Base-by-base conservation (phyloP, 768 basidiomycete genomes). In the Phlebiopsis gigantea region DNA sequence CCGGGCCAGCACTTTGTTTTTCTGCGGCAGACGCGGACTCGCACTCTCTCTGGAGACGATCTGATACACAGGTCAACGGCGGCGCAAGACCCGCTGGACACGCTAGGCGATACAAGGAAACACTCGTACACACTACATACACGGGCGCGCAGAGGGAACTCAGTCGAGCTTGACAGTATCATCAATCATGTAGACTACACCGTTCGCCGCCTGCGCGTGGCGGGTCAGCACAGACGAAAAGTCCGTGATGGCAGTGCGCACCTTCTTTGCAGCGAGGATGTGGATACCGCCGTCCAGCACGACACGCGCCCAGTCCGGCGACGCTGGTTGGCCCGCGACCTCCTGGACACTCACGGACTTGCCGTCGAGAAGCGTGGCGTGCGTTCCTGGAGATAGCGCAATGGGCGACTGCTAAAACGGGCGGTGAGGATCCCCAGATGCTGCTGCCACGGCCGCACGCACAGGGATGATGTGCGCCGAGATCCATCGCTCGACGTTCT, bases 381-480 rank as follows among this genome's bases (percentile, higher is more conserved):
- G 83, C 2, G 77, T 71, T 21, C 68, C 64, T 1, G 73, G 69
- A 4, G 77, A 72, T 8, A 85, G 71, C 4, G 71, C 65, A 29
- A 85, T 75, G 2, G 76, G 80, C 14, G 72, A 79, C 67, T 79
- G 65, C 81, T 82, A 57, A 49, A 50, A 9, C 9, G 50, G 50
- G n/a, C 19, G 12, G 50, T 31, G 50, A 39, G 50, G 50, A 51
- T 51, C 34, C 14, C 31, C 10, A 30, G 45, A 14, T 42, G 46
- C 50, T 21, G 50, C 31, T 42, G n/a, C n/a, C 19, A 30, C n/a
- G 21, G 34, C 21, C 45, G 26, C 8, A 69, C 78, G 60, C 66
- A 93, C 93, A 5, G 91, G 88, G 53, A 96, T 80, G 57, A 95
- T 83, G 65, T 94, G 93, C 2, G 86, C 86, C 1, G 84, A 82